Evolutionary conservation across 2,329 filamentous ascomycete genomes (phyloP), one percentile per base, ranked within the genome.

Genomic region (Alternaria burnsii): DNA sequence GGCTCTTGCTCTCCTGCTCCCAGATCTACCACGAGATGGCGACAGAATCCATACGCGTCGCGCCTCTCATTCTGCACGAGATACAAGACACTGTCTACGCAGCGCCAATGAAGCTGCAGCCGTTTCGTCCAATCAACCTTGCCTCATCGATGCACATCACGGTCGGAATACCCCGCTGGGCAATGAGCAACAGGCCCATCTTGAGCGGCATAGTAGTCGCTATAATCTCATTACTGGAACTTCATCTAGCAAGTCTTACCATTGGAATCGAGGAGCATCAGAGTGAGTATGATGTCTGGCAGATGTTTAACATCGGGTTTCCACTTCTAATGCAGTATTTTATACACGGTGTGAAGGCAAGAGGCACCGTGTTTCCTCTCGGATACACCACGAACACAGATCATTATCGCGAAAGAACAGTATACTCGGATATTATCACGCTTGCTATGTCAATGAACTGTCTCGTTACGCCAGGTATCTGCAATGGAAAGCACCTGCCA

Each of bases 1-100:
- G 40, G 38, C 57, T 51, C 5, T 36, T 56, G 30, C 50, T 60
- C 28, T 52, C 58, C n/a, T 60, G 58, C 52, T 46, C 51, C 26
- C 44, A 55, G 16, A 56, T 60, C 12, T 20, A 22, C 22, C n/a
- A 50, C 20, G 58, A 60, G 32, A 52, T 60, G 53, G 16, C 47
- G 14, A 40, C 41, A 12, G 56, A 59, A 36, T 24, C 41, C 18
- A 8, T 48, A 38, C 42, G 50, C 42, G 2, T 42, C 22, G 56
- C 56, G 14, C 41, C 56, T 40, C 14, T 16, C 12, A 48, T 58
- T 41, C 42, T 54, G 10, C 26, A 20, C n/a, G 16, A 10, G 11
- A 40, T 55, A 20, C 22, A 54, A 34, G 20, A 34, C 18, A n/a
- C 40, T 1, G 14, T 10, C 11, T 34, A 41, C 42, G 14, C 20